Evolutionary conservation across 345 rosid genomes (phyloP), one percentile per base, ranked within the genome.

Genomic region (Bruguiera parviflora): DNA sequence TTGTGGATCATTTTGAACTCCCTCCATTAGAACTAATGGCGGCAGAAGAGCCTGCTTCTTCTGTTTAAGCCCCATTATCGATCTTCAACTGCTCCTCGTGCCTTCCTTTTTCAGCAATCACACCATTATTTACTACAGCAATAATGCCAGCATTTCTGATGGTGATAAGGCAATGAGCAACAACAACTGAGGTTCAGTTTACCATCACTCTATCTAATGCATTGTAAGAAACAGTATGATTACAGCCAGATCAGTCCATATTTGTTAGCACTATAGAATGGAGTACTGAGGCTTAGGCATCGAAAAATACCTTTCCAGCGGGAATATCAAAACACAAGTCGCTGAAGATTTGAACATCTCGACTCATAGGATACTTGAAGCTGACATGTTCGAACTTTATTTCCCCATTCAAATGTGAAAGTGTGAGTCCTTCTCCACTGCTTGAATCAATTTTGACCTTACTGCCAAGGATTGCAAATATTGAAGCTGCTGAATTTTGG

Each of bases 391-490:
- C 78, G 7, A 92, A 71, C 70, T 81, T 84, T 37, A 92, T 85
- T 43, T 82, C 79, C 0, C 98, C 98, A 9, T 71, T 61, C 29
- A 92, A 78, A 51, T 64, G 74, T 24, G 78, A 58, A 18, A 86
- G 82, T 2, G 85, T 84, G 11, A 67, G 72, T 22, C 98, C 97
- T 63, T 81, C 86, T 24, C 78, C 81, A 4, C 78, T 83, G 60
- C 97, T 90, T 0, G 98, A 89, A 74, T 90, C 94, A 4, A 90
- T 90, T 55, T 71, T 33, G 2, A 93, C 84, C 78, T 84, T 89
- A 55, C 91, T 81, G 57, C 90, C 96, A 9, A 90, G 82, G 70
- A 93, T 93, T 43, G 80, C 75, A 32, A 86, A 87, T 73, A 93
- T 87, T 0, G 98, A 93, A 24, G 93, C 92, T 27, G 91, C 83